Evolutionary conservation across 768 basidiomycete genomes (phyloP).

Genomic region (Lactifluus echinatus): DNA sequence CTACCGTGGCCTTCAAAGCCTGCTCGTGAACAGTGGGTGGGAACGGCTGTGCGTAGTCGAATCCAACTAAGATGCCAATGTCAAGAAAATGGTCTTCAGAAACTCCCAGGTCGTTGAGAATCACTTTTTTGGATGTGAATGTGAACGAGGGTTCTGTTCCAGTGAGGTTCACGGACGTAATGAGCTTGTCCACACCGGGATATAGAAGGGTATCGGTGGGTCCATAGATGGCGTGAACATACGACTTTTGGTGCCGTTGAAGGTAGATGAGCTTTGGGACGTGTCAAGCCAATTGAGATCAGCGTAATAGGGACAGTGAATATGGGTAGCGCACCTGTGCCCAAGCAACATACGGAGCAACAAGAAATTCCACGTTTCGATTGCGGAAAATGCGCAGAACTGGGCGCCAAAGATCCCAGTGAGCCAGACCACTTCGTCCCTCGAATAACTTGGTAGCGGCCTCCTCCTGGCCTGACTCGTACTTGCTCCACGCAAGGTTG

Average conservation of each 20-base stretch:
- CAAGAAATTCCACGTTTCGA: conserved; percentile 89
- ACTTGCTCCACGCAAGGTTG: conserved; percentile 85
- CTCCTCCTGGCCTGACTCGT: conserved; percentile 88
- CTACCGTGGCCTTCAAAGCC: conserved; percentile 76
- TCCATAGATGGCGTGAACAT: conserved; percentile 90
- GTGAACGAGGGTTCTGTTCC: conserved; percentile 64
- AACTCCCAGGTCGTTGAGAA: conserved; percentile 60
- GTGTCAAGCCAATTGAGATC: conserved; percentile 3
- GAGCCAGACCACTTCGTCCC: conserved; percentile 53
- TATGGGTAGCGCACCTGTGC: conserved; percentile 65
- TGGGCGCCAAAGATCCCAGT: conserved; percentile 93
- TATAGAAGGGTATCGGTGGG: conserved; percentile 87
- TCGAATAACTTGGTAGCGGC: conserved; percentile 82
- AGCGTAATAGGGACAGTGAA: not conserved
- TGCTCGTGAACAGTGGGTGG: conserved; percentile 77
- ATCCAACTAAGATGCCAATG: conserved; percentile 85
- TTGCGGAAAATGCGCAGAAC: conserved; percentile 89
- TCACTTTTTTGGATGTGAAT: conserved; percentile 69
- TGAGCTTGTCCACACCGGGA: conserved; percentile 80
- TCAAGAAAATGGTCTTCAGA: conserved; percentile 92
- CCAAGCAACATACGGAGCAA: conserved; percentile 93
- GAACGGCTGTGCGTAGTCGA: conserved; percentile 71
- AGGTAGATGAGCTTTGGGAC: conserved; percentile 78
- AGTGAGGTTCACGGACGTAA: conserved; percentile 77
- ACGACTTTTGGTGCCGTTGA: conserved; percentile 84